Evolutionary conservation across 345 rosid genomes (phyloP).

Genomic region (Lepidium africanum): DNA sequence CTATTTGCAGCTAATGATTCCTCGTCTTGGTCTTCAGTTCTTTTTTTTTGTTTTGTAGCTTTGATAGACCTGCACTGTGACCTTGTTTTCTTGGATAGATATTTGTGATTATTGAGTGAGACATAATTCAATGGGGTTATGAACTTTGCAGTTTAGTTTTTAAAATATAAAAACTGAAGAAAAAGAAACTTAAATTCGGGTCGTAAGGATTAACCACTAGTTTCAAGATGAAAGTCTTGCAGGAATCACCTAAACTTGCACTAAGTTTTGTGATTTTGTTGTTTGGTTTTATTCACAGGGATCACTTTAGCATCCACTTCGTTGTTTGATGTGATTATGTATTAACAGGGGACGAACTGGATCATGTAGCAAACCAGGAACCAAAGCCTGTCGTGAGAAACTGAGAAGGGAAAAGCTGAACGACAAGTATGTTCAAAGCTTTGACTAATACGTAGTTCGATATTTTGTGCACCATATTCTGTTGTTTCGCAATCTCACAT

Average conservation of each 20-base stretch:
- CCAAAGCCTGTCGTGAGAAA: conserved; percentile 86
- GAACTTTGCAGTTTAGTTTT: not conserved
- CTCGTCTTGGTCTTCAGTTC: not conserved
- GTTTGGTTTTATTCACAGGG: not conserved
- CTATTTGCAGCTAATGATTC: not conserved
- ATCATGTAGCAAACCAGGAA: conserved; percentile 31
- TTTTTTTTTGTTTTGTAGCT: not conserved
- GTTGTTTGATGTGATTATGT: conserved; percentile 8
- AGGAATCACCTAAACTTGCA: not conserved
- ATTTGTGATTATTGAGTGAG: not conserved
- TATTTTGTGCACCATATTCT: not conserved
- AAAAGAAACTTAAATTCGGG: not conserved
- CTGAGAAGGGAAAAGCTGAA: conserved; percentile 81
- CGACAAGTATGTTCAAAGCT: conserved; percentile 42
- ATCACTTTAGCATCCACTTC: not conserved
- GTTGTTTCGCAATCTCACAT: not conserved
- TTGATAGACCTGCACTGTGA: not conserved
- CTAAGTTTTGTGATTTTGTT: not conserved
- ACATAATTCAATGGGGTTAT: not conserved
- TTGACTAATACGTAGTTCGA: not conserved
- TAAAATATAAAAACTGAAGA: not conserved
- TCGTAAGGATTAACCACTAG: not conserved
- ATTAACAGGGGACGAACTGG: conserved; percentile 29
- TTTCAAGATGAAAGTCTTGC: not conserved
- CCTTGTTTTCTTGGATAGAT: not conserved